Percentiles rank a stretch among this genome's conserved stretches.
phyloP scores from a whole-genome alignment of 106 monocot species.

The Posidonia australis region DNA sequence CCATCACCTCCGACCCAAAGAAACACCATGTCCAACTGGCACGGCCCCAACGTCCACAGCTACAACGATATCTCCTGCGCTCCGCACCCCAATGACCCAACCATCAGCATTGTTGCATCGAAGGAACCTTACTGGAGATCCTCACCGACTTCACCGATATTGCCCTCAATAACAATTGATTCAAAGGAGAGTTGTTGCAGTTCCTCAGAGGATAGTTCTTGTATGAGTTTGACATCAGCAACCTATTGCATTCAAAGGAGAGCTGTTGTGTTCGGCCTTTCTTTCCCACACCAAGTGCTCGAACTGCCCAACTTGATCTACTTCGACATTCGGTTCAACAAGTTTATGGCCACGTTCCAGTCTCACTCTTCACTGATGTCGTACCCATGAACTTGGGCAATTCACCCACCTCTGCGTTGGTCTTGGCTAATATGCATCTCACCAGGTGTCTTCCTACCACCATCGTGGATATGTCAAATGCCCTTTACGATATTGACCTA shows the following conservation, averaged over 20 bases:
- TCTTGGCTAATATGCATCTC: slow-evolving; percentile 1
- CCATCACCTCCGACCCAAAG: slow-evolving; percentile 37
- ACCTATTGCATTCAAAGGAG: too few relatives aligned
- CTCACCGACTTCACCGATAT: too few relatives aligned
- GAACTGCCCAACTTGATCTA: slow-evolving; percentile 16
- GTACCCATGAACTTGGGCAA: background rate
- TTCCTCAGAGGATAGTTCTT: slow-evolving; percentile 5
- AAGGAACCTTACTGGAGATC: too few relatives aligned
- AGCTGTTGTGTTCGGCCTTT: slow-evolving; percentile 18
- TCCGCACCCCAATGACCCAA: slow-evolving; percentile 29
- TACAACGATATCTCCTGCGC: slow-evolving; percentile 52
- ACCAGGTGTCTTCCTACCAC: background rate
- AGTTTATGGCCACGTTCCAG: background rate
- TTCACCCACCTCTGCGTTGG: background rate
- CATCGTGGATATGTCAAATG: background rate
- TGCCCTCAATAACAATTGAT: slow-evolving; percentile 31
- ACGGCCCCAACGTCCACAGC: slow-evolving; percentile 42
- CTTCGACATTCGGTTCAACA: slow-evolving; percentile 36
- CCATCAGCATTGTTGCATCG: slow-evolving; percentile 26
- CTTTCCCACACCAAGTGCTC: slow-evolving; percentile 29
- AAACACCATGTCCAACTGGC: slow-evolving; percentile 38
- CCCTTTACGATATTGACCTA: background rate
- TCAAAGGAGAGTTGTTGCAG: slow-evolving; percentile 9
- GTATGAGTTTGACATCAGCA: slow-evolving; percentile 35
- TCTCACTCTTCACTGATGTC: slow-evolving; percentile 3